phyloP scores from a whole-genome alignment of 129 eudicot genomes.

The Tagetes patula region DNA sequence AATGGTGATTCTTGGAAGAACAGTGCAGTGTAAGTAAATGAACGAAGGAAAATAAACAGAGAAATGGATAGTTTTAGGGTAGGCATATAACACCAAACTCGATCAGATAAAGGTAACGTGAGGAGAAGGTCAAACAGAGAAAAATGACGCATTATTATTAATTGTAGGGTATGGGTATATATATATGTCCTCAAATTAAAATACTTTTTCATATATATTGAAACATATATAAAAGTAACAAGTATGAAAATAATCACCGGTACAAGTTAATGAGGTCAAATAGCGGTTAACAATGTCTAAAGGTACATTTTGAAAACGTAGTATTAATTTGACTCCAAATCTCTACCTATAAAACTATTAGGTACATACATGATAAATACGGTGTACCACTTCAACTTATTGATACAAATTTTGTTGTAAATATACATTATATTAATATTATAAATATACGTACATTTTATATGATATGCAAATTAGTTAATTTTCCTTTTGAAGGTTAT shows the following conservation, averaged over 20 bases:
- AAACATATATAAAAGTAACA: too few relatives aligned
- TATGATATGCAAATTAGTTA: background rate
- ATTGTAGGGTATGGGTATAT: constrained; percentile 19
- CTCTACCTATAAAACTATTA: too few relatives aligned
- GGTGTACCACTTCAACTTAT: too few relatives aligned
- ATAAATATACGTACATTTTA: background rate
- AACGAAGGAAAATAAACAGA: background rate
- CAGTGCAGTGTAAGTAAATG: background rate
- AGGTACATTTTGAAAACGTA: too few relatives aligned
- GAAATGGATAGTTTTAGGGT: background rate
- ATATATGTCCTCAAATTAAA: background rate
- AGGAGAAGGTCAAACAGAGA: constrained; percentile 36
- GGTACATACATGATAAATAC: too few relatives aligned
- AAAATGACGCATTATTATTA: constrained; percentile 26
- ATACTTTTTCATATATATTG: too few relatives aligned
- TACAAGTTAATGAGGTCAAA: too few relatives aligned
- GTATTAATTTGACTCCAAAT: too few relatives aligned
- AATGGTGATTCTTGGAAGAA: background rate
- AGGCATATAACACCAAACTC: constrained; percentile 13
- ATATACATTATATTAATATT: background rate
- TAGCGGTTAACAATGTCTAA: too few relatives aligned
- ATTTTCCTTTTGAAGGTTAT: background rate
- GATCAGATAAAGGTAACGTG: constrained; percentile 31
- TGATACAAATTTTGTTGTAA: too few relatives aligned
- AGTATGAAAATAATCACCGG: too few relatives aligned